Percentiles rank a stretch among this genome's conserved stretches.
These are phyloP conservation scores for Torulaspora microellipsoides DNA, from an alignment of 805 yeast genomes.

Conservation along the genomic window DNA sequence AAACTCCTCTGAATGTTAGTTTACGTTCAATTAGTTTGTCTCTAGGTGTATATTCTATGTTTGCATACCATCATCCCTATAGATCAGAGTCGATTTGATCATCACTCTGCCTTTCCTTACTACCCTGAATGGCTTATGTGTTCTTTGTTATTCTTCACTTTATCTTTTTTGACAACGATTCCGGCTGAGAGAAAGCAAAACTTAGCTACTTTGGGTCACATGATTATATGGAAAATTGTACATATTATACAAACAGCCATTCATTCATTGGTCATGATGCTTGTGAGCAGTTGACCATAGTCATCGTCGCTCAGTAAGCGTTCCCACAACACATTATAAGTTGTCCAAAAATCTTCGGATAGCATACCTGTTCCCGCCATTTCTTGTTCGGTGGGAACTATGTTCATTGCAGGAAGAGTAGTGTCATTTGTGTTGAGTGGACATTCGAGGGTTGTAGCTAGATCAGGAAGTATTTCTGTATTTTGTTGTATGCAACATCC, in stretches of 20 bases:
- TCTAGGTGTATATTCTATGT: not conserved
- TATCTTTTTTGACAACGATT: too few relatives aligned
- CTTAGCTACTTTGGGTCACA: too few relatives aligned
- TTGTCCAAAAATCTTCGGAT: constrained; percentile 25
- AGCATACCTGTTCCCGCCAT: constrained; percentile 13
- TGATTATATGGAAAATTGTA: too few relatives aligned
- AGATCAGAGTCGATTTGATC: constrained; percentile 65
- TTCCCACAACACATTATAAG: constrained; percentile 23
- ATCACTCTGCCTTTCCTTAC: constrained; percentile 28
- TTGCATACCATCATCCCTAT: constrained; percentile 56
- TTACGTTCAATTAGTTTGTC: too few relatives aligned
- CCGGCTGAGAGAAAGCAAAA: too few relatives aligned
- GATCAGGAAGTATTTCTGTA: not conserved
- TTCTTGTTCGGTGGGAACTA: not conserved
- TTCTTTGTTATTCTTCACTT: too few relatives aligned
- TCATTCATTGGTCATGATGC: not conserved
- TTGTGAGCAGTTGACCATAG: constrained; percentile 1
- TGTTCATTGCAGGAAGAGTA: not conserved
- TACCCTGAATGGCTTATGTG: not conserved
- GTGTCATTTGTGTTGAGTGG: not conserved
- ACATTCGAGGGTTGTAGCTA: too few relatives aligned
- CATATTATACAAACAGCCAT: not conserved
- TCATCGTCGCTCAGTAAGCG: constrained; percentile 12
- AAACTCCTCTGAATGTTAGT: not conserved
- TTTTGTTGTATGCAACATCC: too few relatives aligned